phyloP scores from a whole-genome alignment of 257 asterid species.

The Ilex aquifolium region DNA sequence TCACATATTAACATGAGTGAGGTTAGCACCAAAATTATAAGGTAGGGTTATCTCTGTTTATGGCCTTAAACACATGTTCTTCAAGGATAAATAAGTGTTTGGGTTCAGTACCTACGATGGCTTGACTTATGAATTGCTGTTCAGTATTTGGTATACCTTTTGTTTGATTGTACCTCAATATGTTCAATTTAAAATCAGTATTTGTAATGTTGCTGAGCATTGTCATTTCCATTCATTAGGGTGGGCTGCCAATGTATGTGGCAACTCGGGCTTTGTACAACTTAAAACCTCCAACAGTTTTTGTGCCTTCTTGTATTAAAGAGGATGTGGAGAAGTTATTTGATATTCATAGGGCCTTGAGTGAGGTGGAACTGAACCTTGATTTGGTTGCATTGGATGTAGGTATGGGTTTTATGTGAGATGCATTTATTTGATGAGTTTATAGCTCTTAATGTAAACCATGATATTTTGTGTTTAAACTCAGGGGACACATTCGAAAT shows the following conservation, averaged over 20 bases:
- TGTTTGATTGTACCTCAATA: no score
- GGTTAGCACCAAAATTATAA: no score
- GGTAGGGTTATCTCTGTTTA: no score
- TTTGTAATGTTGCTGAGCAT: conserved; percentile 10
- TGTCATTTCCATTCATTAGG: conserved; percentile 42
- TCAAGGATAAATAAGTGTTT: no score
- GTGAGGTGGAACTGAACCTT: conserved; percentile 67
- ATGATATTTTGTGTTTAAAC: conserved; percentile 4
- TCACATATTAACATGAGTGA: no score
- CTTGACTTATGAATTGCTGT: no score
- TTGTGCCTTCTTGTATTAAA: conserved; percentile 83
- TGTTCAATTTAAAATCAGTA: no score
- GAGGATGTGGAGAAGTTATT: conserved; percentile 75
- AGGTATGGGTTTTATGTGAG: conserved; percentile 39
- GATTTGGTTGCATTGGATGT: conserved; percentile 83
- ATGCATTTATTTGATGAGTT: conserved; percentile 1
- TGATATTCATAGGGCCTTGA: conserved; percentile 75
- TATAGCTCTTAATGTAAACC: conserved; percentile 9
- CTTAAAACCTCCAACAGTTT: conserved; percentile 83
- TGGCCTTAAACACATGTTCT: no score
- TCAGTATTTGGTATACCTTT: no score
- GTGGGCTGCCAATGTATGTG: conserved; percentile 96
- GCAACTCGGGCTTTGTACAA: conserved; percentile 89
- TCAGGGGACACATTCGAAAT: conserved; percentile 98
- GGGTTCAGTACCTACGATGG: no score